Percentiles rank a stretch among this genome's conserved stretches.
Evolutionary conservation across 73 alveolate genomes (phyloP).

Genomic region (Paramecium biaurelia): DNA sequence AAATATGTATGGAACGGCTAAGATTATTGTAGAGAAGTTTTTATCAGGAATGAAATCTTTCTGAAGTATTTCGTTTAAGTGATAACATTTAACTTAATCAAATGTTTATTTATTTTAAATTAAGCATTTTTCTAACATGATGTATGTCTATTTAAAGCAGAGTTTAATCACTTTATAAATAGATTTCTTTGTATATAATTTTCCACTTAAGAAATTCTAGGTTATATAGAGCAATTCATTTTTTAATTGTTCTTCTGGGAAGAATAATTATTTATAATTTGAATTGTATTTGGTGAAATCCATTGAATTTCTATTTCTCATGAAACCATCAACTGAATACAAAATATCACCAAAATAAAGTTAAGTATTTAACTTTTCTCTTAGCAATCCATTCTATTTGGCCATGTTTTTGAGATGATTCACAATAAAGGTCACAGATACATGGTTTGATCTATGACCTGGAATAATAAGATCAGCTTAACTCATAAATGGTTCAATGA

Average conservation of each 20-base stretch:
- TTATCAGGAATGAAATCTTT: neutral
- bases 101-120: neutral
- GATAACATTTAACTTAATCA: neutral
- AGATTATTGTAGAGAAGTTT: neutral
- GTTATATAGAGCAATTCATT: neutral
- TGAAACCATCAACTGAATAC: slow-evolving; percentile 1
- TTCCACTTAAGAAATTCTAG: neutral
- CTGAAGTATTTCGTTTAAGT: neutral
- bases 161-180: neutral
- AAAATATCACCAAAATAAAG: slow-evolving; percentile 14
- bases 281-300: neutral
- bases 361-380: neutral
- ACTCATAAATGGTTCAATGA: slow-evolving; percentile 92
- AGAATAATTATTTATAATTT: neutral
- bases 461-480: slow-evolving; percentile 96
- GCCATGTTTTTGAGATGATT: slow-evolving; percentile 51
- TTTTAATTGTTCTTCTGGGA: neutral
- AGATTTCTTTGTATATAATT: neutral
- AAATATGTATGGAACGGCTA: neutral
- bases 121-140: neutral
- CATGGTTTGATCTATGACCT: slow-evolving; percentile 62
- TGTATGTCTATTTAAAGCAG: neutral
- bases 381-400: neutral
- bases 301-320: neutral
- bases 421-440: slow-evolving; percentile 65